Evolutionary conservation across 139 green algal genomes (phyloP), one percentile per base, ranked within the genome.

Genomic region (Mesotaenium endlicherianum): DNA sequence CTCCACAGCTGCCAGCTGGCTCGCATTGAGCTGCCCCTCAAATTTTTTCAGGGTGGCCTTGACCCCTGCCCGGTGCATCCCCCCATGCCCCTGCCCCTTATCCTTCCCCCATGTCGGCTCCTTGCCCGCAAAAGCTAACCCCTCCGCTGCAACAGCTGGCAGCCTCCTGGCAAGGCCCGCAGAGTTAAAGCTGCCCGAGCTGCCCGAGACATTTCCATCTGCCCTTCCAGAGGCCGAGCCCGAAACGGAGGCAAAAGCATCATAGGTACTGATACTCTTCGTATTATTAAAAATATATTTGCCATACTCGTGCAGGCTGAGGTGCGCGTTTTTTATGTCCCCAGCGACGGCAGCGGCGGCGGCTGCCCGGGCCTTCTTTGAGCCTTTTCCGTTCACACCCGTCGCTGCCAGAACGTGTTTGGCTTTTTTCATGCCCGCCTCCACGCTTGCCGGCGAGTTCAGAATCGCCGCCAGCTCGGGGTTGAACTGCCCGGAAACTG

Each of bases 11-110:
- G 69, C 59, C 39, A 40, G 38, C 67, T 90, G 86, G 31, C 82
- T 88, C 41, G 50, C 70, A 45, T 90, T 90, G 68, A 90, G 20
- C 45, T 38, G n/a, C n/a, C n/a, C n/a, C n/a, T n/a, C n/a, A n/a
- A n/a, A n/a, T n/a, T 86, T 17, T 80, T 30, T 5, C 59, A 84
- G 42, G 8, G 41, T 36, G 60, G 36, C 40, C 2, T 59, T 41
- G 31, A 2, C 26, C 5, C 2, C 36, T 70, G n/a, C 2, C 2
- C 84, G 11, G 34, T 31, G 60, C 16, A 16, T 6, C 31, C 77
- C 6, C 64, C 64, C 38, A 41, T 84, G 14, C 30, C 30, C 26
- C 26, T 3, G 4, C 69, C 8, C 17, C 70, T 6, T 75, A 2
- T 3, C 30, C 5, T 42, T 83, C 4, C 31, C n/a, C 79, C 64